Conservation (phyloP, 306 rosid genomes). For the Comarum palustre region DNA sequence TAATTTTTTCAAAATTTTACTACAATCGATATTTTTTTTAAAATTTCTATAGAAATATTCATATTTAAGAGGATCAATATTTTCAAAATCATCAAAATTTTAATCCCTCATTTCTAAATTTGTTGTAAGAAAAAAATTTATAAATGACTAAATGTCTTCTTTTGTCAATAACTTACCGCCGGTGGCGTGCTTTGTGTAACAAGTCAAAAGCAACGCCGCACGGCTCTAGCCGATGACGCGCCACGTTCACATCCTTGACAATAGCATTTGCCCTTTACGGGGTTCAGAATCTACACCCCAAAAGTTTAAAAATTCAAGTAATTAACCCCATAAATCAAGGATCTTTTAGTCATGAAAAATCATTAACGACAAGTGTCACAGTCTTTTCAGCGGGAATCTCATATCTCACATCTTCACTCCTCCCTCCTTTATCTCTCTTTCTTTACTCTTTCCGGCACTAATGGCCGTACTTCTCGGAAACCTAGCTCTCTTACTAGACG, state of each 20-base stretch:
- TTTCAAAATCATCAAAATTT: no score
- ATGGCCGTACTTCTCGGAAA: slow-evolving; percentile 79
- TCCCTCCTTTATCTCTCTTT: not conserved
- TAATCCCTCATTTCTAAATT: no score
- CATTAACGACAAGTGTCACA: not conserved
- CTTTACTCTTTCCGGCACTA: slow-evolving; percentile 10
- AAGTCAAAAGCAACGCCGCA: slow-evolving; percentile 24
- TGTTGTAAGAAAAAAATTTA: no score
- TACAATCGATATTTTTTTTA: no score
- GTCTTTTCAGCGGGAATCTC: slow-evolving; percentile 39
- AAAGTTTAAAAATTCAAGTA: not conserved
- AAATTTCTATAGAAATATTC: no score
- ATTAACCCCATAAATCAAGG: not conserved
- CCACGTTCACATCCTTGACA: slow-evolving; percentile 27
- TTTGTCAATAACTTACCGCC: not conserved
- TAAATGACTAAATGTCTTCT: no score
- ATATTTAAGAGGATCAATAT: no score
- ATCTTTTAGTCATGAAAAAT: slow-evolving; percentile 26
- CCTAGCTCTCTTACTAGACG: slow-evolving; percentile 61
- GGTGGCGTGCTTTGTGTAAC: slow-evolving; percentile 15
- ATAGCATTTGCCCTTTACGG: slow-evolving; percentile 5
- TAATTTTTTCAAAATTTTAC: no score
- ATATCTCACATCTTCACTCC: not conserved
- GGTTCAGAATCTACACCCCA: not conserved
- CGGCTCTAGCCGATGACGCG: slow-evolving; percentile 35